These are phyloP conservation scores for Penicillium steckii DNA, from an alignment of 495 filamentous ascomycete genomes.

Conservation along the genomic window DNA sequence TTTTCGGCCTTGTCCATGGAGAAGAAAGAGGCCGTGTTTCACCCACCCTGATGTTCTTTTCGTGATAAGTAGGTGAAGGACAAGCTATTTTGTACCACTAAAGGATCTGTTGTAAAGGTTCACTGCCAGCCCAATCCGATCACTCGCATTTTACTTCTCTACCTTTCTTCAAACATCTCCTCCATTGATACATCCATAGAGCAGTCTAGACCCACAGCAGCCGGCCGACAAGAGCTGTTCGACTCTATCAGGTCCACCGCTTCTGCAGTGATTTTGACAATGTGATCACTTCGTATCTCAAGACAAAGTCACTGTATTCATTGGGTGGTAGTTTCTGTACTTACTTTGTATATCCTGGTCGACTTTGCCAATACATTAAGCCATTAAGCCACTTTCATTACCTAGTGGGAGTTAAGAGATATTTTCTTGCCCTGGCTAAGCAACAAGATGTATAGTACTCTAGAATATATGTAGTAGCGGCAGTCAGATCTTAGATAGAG, in stretches of 20 bases:
- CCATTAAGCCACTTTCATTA: too few relatives aligned
- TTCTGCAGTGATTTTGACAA: background rate
- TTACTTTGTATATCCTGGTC: too few relatives aligned
- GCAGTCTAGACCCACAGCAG: background rate
- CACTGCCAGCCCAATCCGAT: too few relatives aligned
- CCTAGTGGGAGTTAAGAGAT: too few relatives aligned
- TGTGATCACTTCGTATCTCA: background rate
- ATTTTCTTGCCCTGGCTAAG: too few relatives aligned
- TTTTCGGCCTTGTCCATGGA: constrained; percentile 1
- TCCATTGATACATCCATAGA: background rate
- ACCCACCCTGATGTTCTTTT: too few relatives aligned
- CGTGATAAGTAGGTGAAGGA: background rate
- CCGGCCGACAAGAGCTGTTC: background rate
- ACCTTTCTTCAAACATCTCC: background rate
- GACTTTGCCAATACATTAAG: too few relatives aligned
- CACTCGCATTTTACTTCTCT: background rate
- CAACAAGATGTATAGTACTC: too few relatives aligned
- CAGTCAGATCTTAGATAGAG: too few relatives aligned
- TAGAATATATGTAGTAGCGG: too few relatives aligned
- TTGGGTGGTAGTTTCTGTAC: background rate
- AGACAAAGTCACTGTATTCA: background rate
- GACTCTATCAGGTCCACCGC: background rate
- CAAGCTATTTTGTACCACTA: background rate
- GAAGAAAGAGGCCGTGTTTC: too few relatives aligned
- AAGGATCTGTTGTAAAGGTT: background rate